Evolutionary conservation across 352 stramenopile genomes (phyloP), one percentile per base, ranked within the genome.

Genomic region (Globisporangium okanoganense): DNA sequence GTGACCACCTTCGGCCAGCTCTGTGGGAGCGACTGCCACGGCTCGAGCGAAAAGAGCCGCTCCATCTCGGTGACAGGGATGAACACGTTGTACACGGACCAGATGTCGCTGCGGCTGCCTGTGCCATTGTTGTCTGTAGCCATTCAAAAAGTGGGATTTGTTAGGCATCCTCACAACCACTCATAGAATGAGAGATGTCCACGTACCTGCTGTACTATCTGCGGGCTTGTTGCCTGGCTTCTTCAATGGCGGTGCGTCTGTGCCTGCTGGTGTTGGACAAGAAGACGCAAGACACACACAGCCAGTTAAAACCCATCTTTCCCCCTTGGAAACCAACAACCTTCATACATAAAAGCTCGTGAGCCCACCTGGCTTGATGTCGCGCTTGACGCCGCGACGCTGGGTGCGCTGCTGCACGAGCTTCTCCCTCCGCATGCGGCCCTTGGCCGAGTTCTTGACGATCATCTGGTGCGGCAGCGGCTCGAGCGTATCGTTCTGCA

Each of bases 401-500:
- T 65, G 47, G 6, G 65, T 65, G 29, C 71, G 58, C 13, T 62
- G 66, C 50, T 74, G 58, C 14, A 70, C 57, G 27, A 69, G 66
- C 61, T 77, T 79, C 8, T 72, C 65, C 20, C 75, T 66, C 43
- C 64, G 65, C 22, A 58, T 49, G 45, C 75, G 70, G 5, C 58
- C 73, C 9, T 66, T 64, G 9, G 61, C 27, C 25, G 76, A 82
- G 63, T 85, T 85, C 64, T 85, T 85, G 58, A 85, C 56, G 50
- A 82, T 62, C 27, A 82, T 44, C 54, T 85, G 76, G 54, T 85
- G 76, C 3, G 76, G 76, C 27, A 85, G 64, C 22, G 72, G 69
- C 40, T 82, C 61, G 33, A 85, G 27, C 18, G 57, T 57, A 53
- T 78, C 71, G 67, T 76, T 81, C 58, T 82, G 73, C 59, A 79